phyloP scores from a whole-genome alignment of 1,139 yeast genomes.

The Kodamaea sp. region DNA sequence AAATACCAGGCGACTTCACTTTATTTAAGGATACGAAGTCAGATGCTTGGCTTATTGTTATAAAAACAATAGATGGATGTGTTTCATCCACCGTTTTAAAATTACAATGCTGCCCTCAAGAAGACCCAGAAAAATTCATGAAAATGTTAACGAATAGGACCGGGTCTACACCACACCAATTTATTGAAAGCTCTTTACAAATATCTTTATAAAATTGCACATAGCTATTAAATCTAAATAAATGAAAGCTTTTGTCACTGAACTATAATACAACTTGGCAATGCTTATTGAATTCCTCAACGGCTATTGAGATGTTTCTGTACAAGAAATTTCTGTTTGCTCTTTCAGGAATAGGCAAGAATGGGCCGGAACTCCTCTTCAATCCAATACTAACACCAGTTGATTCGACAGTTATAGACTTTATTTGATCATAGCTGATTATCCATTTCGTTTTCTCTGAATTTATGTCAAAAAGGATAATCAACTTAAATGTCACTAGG shows the following conservation, averaged over 20 bases:
- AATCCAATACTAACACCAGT: constrained; percentile 74
- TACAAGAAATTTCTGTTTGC: constrained; percentile 65
- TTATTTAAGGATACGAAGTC: constrained; percentile 15
- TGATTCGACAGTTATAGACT: constrained; percentile 68
- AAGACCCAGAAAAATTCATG: constrained; percentile 41
- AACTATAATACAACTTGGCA: constrained; percentile 39
- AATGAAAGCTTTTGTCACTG: constrained; percentile 5
- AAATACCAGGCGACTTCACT: constrained; percentile 42
- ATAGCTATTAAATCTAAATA: constrained; percentile 8
- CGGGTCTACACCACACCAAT: constrained; percentile 22
- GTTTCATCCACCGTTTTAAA: constrained; percentile 39
- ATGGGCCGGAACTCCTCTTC: constrained; percentile 60
- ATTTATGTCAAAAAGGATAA: constrained; percentile 67
- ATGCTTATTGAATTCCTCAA: constrained; percentile 68
- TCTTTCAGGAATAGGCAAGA: constrained; percentile 76
- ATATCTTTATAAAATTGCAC: constrained; percentile 11
- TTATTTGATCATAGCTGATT: constrained; percentile 56
- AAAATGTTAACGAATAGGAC: constrained; percentile 42
- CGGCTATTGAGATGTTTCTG: constrained; percentile 75
- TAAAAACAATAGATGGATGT: constrained; percentile 44
- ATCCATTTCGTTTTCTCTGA: constrained; percentile 63
- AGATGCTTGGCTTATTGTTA: constrained; percentile 19
- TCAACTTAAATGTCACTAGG: constrained; percentile 68
- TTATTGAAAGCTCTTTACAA: background rate
- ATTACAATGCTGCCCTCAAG: constrained; percentile 52